Base-by-base conservation (phyloP, 2,329 filamentous ascomycete species). In the Chalaropsis thielavioides region DNA sequence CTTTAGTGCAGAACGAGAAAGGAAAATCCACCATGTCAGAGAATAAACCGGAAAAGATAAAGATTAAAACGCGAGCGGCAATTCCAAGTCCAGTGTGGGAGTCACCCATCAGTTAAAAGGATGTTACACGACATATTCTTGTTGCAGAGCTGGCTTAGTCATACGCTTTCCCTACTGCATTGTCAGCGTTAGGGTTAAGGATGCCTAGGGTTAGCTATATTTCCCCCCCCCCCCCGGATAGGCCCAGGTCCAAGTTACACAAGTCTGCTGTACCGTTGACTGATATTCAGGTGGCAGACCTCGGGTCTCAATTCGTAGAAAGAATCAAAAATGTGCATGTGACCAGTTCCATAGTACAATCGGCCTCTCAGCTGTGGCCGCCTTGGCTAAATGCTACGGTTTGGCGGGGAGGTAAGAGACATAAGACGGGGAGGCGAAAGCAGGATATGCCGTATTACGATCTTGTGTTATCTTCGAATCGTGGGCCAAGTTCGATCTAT, bases 341-440 rank as follows among this genome's bases (percentile, higher is more conserved):
- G 31, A 31, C 46, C 46, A 49, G 5, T 17, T 49, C 10, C 17
- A 49, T 24, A 27, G 13, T 17, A n/a, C 54, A 13, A n/a, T 8
- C n/a, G 51, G 15, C 10, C 13, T 31, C 11, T 31, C 13, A 17
- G 5, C 24, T 27, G 51, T 31, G 49, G 24, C 49, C 10, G 22
- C 22, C n/a, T 56, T 3, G 24, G 7, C 15, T 0, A 58, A 38
- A n/a, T 8, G 11, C 10, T 24, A 15, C 10, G 13, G 54, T 31
- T 58, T 19, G 15, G 27, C 54, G 54, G 54, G 54, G 54, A 38
- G 19, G 24, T 58, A 58, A 58, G 27, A 19, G 17, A 58, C 8
- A 58, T 58, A 31, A 35, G 54, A 58, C 54, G 54, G 54, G 54
- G 54, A 58, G 54, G n/a, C n/a, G n/a, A 38, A 58, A 58, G 13